Base-by-base conservation (phyloP, 2,329 filamentous ascomycete species). In the Botrytis hyacinthi region DNA sequence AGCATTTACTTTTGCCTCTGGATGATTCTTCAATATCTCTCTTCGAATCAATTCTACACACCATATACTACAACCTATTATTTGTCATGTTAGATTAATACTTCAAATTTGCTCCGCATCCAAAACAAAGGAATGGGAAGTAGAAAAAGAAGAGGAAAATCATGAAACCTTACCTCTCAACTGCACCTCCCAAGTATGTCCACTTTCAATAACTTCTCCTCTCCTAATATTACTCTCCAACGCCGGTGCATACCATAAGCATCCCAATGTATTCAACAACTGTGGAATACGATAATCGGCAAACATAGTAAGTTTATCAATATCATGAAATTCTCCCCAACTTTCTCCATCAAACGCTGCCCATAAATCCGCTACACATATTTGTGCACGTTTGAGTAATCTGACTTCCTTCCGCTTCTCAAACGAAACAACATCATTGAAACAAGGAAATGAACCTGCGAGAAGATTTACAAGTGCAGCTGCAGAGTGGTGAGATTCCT, bases 241-340 rank as follows among this genome's bases (percentile, higher is more conserved):
- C 0, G 90, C 87, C 0, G 96, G 96, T 76, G 93, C 95, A 83
- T 96, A 98, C 78, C 89, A 90, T 68, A 99, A 84, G 73, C 94
- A 95, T 29, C 93, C 93, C 62, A 98, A 86, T 16, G 90, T 90
- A 78, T 95, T 90, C 48, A 99, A 87, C 78, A 98, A 96, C 83
- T 99, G 96, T 22, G 97, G 97, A 71, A 99, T 92, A 61, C 96
- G 92, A 81, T 99, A 99, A 84, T 99, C 96, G 80, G 96, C 95
- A 85, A 99, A 99, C 91, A 98, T 98, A 75, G 96, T 99, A 79
- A 99, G 92, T 81, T 94, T 94, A 83, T 96, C 92, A 78, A 99
- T 97, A 81, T 99, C 96, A 73, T 89, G 81, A 82, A 99, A 99
- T 42, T 87, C 85, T 46, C 96, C 97, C 79, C 91, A 95, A 40